Conservation (phyloP, 2,329 filamentous ascomycete species). For the Cladosporium phlei region DNA sequence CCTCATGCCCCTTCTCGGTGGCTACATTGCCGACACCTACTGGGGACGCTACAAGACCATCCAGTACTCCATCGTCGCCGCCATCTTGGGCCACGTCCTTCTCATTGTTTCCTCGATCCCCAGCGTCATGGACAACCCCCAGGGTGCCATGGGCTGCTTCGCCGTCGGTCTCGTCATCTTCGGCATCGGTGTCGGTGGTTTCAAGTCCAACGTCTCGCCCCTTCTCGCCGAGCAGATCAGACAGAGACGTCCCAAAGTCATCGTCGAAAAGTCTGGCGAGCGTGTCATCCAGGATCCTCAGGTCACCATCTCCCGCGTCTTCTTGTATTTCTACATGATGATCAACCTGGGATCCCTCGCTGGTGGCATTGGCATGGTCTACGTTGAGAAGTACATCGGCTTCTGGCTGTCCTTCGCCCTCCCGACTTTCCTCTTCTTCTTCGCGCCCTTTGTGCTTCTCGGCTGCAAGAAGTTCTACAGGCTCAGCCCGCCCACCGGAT, state of each 20-base stretch:
- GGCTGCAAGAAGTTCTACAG: conserved; percentile 47
- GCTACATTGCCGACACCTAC: conserved; percentile 60
- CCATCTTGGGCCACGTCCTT: conserved; percentile 62
- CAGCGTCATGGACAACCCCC: conserved; percentile 52
- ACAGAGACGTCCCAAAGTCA: conserved; percentile 37
- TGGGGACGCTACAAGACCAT: conserved; percentile 67
- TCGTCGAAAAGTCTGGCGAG: conserved; percentile 38
- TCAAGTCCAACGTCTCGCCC: conserved; percentile 69
- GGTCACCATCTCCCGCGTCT: conserved; percentile 45
- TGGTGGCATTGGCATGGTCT: conserved; percentile 54
- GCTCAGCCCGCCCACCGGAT: conserved; percentile 63
- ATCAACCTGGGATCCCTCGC: conserved; percentile 68
- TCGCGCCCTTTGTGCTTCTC: conserved; percentile 55
- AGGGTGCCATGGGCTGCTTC: conserved; percentile 59
- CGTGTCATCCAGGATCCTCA: conserved; percentile 44
- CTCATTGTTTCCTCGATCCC: conserved; percentile 63
- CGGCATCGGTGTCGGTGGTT: conserved; percentile 70
- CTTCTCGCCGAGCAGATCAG: conserved; percentile 46
- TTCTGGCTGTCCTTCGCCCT: conserved; percentile 64
- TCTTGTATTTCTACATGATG: conserved; percentile 64
- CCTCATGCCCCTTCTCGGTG: conserved; percentile 41
- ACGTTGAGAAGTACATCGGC: conserved; percentile 55
- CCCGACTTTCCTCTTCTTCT: conserved; percentile 58
- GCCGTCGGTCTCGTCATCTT: conserved; percentile 62
- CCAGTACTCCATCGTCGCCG: conserved; percentile 58